These are phyloP conservation scores for Aspergillus puulaauensis DNA, from an alignment of 2,329 filamentous ascomycete species.

Conservation along the genomic window DNA sequence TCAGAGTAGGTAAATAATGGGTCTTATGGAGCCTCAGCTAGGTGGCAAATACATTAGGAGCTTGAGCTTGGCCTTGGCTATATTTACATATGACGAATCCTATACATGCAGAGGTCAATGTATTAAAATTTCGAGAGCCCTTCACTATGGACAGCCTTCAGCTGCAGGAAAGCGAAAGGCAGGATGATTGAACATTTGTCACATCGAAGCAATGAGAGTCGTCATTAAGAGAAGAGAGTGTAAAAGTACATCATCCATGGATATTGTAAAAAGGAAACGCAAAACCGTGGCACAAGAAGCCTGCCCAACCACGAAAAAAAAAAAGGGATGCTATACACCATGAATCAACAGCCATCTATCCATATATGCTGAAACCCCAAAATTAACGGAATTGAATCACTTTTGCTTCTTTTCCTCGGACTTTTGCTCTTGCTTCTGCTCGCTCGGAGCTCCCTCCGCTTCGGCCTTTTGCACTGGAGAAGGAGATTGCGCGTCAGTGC, in stretches of 20 bases:
- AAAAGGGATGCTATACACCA: slow-evolving; percentile 1
- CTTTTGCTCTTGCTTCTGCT: slow-evolving; percentile 5
- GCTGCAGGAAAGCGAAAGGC: background rate
- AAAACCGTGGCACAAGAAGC: slow-evolving; percentile 5
- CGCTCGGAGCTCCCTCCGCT: slow-evolving; percentile 1
- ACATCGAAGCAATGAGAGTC: background rate
- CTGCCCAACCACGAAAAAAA: slow-evolving; percentile 3
- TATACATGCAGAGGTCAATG: too few species aligned
- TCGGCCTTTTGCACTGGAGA: slow-evolving; percentile 1
- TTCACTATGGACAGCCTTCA: too few species aligned
- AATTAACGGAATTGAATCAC: background rate
- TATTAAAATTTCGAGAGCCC: too few species aligned
- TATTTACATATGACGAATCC: too few species aligned
- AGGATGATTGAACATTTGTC: background rate
- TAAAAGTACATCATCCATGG: background rate
- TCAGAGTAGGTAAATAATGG: background rate
- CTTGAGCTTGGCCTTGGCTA: too few species aligned
- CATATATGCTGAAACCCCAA: background rate
- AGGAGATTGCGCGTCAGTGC: background rate
- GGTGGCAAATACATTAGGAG: too few species aligned
- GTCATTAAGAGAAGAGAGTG: slow-evolving; percentile 5
- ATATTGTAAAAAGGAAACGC: background rate
- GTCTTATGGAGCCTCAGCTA: too few species aligned
- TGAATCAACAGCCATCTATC: background rate
- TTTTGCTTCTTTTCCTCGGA: slow-evolving; percentile 6